Base-by-base conservation (phyloP, 768 basidiomycete genomes). In the Tephrocybe sp. region DNA sequence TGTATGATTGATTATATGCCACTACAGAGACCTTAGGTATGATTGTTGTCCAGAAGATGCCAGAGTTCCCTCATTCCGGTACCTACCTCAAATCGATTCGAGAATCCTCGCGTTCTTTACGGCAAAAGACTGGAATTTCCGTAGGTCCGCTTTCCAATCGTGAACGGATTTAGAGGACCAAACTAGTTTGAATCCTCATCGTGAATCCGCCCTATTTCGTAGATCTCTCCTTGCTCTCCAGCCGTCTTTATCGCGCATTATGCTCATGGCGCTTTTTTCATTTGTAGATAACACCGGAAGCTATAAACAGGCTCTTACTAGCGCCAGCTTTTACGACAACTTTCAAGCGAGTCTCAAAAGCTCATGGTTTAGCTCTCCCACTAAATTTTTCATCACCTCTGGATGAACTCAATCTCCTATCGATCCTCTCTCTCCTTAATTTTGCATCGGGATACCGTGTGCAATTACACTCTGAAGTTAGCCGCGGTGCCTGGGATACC, bases 401-500 rank as follows among this genome's bases (percentile, higher is more conserved):
- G 4, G 80, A 86, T 37, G 93, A 96, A 68, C 73, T 96, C 52
- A 94, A 93, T 65, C 72, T 94, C 24, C 70, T 94, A n/a, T 83
- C 85, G 39, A 67, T 90, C 7, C 80, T 93, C 36, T 83, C 85
- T 2, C 75, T 93, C 14, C 76, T 96, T 28, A 93, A 93, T 65
- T 90, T 94, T 65, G 88, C 79, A 4, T 90, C 88, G 1, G 89
- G 88, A 30, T 94, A 89, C 66, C 86, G 90, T 21, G 73, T 76
- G 4, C 81, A 86, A 4, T 76, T 95, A 33, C 90, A 90, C 65
- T 68, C 69, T 12, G 80, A 82, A 50, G 86, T 86, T 2, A 83
- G 85, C 12, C 83, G 90, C 36, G 91, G 92, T 18, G 90, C 90
- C 55, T 93, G 85, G 79, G 89, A 94, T 66, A 83, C 81, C 49